Evolutionary conservation across 805 yeast species (phyloP), one percentile per base, ranked within the genome.

Genomic region (Isabelozyma gotoi): DNA sequence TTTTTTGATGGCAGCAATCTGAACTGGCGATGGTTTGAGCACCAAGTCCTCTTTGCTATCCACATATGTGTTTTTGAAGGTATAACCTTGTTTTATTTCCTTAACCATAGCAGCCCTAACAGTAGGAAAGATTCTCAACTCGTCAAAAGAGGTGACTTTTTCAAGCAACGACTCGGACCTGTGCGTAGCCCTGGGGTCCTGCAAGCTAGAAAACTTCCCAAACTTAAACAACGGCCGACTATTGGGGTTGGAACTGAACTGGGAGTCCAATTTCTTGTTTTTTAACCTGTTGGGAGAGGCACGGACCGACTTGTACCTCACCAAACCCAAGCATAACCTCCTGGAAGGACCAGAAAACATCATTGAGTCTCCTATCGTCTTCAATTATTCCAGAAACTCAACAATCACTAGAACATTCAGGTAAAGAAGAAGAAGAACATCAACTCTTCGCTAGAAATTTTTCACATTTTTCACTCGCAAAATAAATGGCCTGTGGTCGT

Each of bases 11-110:
- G 94, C 84, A 5, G 91, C 84, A 3, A 80, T 73, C 65, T 92
- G 99, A 35, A 92, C 86, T 1, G 94, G 88, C 0, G 96, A 81
- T 8, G 98, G 84, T 43, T 72, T 65, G 19, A 79, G 60, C 2
- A 45, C 55, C 33, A 71, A 46, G 29, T 61, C 67, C 3, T 56
- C 68, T 43, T 62, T 65, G 40, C 51, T 43, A 39, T 55, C 56
- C 24, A 65, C 45, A 37, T 64, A 62, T 2, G 74, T 67, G 48
- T 53, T 65, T 40, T 57, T 61, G 44, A 67, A 51, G 44, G 59
- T 59, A 49, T 68, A 68, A 21, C 59, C 57, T 7, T 57, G 50
- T 41, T 69, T 68, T 39, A 88, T 78, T 38, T 84, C 82, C 17
- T 74, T 57, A 12, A 77, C 62, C 57, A 87, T 67, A 3, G 83